Percentiles rank a stretch among this genome's conserved stretches.
Evolutionary conservation across 2,329 filamentous ascomycete genomes (phyloP).

Genomic region (Diaporthe destruens): DNA sequence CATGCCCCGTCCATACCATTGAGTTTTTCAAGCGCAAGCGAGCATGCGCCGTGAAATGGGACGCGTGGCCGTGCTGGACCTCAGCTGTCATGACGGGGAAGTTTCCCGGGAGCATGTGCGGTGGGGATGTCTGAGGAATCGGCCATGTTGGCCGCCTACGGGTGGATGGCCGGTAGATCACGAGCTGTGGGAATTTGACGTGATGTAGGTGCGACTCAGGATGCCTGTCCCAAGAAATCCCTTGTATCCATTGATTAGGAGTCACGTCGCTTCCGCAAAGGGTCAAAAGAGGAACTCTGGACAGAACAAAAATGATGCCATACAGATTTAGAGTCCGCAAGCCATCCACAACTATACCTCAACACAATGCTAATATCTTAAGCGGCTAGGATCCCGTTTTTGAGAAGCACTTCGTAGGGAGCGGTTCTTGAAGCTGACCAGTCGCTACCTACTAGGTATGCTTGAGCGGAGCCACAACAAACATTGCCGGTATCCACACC

Average conservation of each 20-base stretch:
- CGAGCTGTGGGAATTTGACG: conserved; percentile 1
- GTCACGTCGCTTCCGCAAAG: background rate
- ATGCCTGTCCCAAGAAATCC: background rate
- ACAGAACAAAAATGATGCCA: background rate
- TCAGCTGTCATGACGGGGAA: conserved; percentile 1
- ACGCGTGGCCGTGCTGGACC: background rate
- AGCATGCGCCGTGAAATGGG: background rate
- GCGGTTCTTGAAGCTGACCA: background rate
- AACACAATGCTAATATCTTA: conserved; percentile 8
- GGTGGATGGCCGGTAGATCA: background rate
- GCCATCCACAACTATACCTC: background rate
- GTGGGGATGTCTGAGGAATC: background rate
- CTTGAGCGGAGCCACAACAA: background rate
- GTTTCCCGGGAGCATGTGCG: background rate
- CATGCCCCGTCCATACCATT: background rate
- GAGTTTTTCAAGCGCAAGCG: background rate
- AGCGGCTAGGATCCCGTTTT: background rate
- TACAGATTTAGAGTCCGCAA: background rate
- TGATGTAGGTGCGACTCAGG: conserved; percentile 15
- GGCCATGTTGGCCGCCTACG: conserved; percentile 1
- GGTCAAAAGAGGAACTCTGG: background rate
- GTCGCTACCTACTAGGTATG: background rate
- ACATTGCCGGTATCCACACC: conserved; percentile 1
- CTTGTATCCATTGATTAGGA: background rate
- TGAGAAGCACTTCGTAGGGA: background rate